phyloP scores from a whole-genome alignment of 305 asterid species.

The Petunia hybrid region DNA sequence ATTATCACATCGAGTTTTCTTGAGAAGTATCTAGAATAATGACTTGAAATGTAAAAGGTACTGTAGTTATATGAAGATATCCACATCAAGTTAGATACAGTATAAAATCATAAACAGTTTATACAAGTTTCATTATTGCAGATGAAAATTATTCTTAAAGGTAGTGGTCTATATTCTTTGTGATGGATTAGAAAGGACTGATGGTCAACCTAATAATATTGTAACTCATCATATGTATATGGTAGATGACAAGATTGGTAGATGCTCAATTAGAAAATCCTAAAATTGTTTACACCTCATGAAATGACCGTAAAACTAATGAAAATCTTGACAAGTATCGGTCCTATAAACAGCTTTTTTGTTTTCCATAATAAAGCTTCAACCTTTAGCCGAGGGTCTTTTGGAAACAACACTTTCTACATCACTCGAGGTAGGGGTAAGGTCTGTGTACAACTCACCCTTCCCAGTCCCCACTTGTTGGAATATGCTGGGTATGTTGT shows the following conservation, averaged over 20 bases:
- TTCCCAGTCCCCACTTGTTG: too few relatives aligned
- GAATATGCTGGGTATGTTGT: too few relatives aligned
- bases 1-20: not conserved
- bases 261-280: not conserved
- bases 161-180: not conserved
- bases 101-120: not conserved
- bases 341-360: too few relatives aligned
- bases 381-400: too few relatives aligned
- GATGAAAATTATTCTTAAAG: not conserved
- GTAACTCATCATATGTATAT: not conserved
- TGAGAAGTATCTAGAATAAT: not conserved
- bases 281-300: not conserved
- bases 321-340: too few relatives aligned
- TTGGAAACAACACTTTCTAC: too few relatives aligned
- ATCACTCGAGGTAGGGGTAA: too few relatives aligned
- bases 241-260: not conserved
- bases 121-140: not conserved
- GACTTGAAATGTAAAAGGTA: not conserved
- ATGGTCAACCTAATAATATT: not conserved
- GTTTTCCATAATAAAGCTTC: too few relatives aligned
- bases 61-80: not conserved
- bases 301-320: not conserved
- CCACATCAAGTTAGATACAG: not conserved
- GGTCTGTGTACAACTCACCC: too few relatives aligned
- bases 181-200: slow-evolving; percentile 7